Percentiles rank a stretch among this genome's conserved stretches.
Conservation (phyloP, 169 alveolate species). For the Cyclospora cayetanensis region DNA sequence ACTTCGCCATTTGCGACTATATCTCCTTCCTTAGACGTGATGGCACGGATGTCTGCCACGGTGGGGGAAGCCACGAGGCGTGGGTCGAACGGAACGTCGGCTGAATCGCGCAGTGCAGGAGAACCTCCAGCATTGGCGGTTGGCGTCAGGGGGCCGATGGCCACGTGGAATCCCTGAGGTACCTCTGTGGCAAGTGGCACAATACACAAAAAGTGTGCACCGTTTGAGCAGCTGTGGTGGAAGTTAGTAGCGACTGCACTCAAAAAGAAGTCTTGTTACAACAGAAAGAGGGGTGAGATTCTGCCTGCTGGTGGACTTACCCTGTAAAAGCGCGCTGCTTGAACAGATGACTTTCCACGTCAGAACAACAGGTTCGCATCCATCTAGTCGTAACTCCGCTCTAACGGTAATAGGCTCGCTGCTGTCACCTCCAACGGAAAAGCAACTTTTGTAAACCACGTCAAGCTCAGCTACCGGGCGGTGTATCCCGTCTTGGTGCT, state of each 20-base stretch:
- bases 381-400: slow-evolving; percentile 38
- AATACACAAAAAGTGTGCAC: neutral
- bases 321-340: slow-evolving; percentile 26
- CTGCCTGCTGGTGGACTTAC: neutral
- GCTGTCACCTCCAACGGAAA: slow-evolving; percentile 31
- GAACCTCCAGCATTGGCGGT: neutral
- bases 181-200: neutral
- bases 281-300: neutral
- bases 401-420: slow-evolving; percentile 44
- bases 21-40: slow-evolving; percentile 43
- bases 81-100: slow-evolving; percentile 49
- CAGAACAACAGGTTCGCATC: slow-evolving; percentile 55
- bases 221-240: too few species aligned
- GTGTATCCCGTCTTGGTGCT: slow-evolving; percentile 63
- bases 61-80: slow-evolving; percentile 33
- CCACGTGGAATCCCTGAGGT: slow-evolving; percentile 4
- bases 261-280: too few species aligned
- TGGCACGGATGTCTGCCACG: slow-evolving; percentile 9
- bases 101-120: neutral
- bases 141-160: slow-evolving; percentile 52
- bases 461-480: slow-evolving; percentile 71
- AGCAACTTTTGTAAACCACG: slow-evolving; percentile 48
- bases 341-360: slow-evolving; percentile 60
- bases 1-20: slow-evolving; percentile 16
- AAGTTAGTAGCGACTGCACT: neutral